Conservation (phyloP, 345 rosid species). For the Kernera saxatilis region DNA sequence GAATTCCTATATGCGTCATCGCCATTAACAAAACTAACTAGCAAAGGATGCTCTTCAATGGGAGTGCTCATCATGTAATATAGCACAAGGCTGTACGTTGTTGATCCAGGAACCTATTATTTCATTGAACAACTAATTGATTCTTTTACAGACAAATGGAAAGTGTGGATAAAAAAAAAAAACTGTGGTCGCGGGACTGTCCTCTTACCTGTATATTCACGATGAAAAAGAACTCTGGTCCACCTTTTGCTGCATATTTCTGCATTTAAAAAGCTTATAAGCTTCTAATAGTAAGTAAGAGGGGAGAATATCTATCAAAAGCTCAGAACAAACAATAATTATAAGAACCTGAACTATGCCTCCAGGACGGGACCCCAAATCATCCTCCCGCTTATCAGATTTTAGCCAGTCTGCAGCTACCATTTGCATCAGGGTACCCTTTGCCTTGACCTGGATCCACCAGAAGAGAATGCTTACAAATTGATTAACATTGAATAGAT, state of each 20-base stretch:
- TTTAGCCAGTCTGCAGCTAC: constrained; percentile 94
- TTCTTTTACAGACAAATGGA: neutral
- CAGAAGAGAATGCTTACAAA: constrained; percentile 9
- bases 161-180: neutral
- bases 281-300: constrained; percentile 1
- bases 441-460: constrained; percentile 68
- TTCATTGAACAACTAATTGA: constrained; percentile 12
- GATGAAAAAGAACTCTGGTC: constrained; percentile 85
- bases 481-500: neutral
- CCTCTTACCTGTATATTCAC: constrained; percentile 73
- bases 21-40: constrained; percentile 69
- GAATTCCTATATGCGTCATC: constrained; percentile 90
- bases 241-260: constrained; percentile 91
- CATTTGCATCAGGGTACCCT: constrained; percentile 85
- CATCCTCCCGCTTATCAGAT: constrained; percentile 92
- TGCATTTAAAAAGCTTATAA: constrained; percentile 33
- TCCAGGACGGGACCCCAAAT: constrained; percentile 78
- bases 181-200: neutral
- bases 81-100: constrained; percentile 76
- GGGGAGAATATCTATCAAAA: neutral
- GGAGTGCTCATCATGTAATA: constrained; percentile 88
- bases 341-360: constrained; percentile 71
- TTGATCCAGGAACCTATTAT: constrained; percentile 81
- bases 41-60: constrained; percentile 69
- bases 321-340: neutral